Percentiles rank a stretch among this genome's conserved stretches.
These are phyloP conservation scores for Lumnitzera racemosa DNA, from an alignment of 345 rosid genomes.

Conservation along the genomic window DNA sequence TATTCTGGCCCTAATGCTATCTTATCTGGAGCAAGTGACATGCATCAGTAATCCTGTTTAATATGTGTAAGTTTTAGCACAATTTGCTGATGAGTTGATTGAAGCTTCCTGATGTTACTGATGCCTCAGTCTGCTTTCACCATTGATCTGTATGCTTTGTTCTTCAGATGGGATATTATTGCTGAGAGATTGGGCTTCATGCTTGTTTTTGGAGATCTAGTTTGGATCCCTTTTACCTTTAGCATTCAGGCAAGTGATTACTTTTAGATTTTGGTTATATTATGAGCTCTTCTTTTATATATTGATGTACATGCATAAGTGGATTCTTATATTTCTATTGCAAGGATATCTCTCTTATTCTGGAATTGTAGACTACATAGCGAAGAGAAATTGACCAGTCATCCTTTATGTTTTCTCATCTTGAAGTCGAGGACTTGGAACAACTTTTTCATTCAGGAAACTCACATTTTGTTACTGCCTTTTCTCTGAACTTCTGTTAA, in stretches of 20 bases:
- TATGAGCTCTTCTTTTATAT: too few species aligned
- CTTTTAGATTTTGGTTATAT: not conserved
- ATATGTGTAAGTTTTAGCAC: too few species aligned
- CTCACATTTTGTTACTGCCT: not conserved
- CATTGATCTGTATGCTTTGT: not conserved
- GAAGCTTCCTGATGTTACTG: not conserved
- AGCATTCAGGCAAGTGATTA: slow-evolving; percentile 76
- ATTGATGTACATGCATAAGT: too few species aligned
- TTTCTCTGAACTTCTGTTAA: too few species aligned
- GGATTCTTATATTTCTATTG: too few species aligned
- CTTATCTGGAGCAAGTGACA: too few species aligned
- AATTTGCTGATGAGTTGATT: not conserved
- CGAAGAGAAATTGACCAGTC: not conserved
- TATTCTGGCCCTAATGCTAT: too few species aligned
- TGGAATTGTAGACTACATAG: too few species aligned
- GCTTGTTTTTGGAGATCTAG: slow-evolving; percentile 91
- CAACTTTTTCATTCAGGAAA: too few species aligned
- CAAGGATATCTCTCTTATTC: too few species aligned
- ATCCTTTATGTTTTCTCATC: slow-evolving; percentile 1
- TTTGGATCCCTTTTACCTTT: slow-evolving; percentile 94
- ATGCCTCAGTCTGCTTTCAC: not conserved
- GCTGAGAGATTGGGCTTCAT: slow-evolving; percentile 96
- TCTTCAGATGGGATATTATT: slow-evolving; percentile 85
- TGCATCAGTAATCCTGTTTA: too few species aligned
- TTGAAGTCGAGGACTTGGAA: not conserved